phyloP scores from a whole-genome alignment of 441 rosid species.

The Erodium moschatum region DNA sequence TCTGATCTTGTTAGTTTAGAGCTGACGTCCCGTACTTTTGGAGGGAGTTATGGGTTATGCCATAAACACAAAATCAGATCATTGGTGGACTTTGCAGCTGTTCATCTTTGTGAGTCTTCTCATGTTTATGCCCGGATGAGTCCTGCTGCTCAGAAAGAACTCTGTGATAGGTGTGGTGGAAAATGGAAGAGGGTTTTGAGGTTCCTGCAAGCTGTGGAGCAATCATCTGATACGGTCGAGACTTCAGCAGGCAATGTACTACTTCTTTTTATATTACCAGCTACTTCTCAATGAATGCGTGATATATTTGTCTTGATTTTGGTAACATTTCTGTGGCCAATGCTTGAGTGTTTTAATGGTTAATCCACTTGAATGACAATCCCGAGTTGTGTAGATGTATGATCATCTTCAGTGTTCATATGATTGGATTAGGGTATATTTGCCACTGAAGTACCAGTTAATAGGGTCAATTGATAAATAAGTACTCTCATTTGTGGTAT shows the following conservation, averaged over 20 bases:
- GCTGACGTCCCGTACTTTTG: conserved; percentile 66
- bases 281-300: not conserved
- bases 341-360: not conserved
- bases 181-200: conserved; percentile 81
- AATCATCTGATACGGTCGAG: conserved; percentile 60
- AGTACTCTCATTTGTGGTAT: too few relatives aligned
- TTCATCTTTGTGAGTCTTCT: conserved; percentile 56
- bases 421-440: too few relatives aligned
- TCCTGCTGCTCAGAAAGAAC: conserved; percentile 41
- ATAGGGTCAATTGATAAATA: too few relatives aligned
- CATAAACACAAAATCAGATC: conserved; percentile 53
- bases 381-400: too few relatives aligned
- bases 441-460: too few relatives aligned
- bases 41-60: conserved; percentile 52
- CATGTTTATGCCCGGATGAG: conserved; percentile 48
- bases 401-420: too few relatives aligned
- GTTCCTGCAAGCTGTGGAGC: conserved; percentile 76
- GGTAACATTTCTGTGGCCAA: not conserved
- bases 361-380: not conserved
- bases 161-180: conserved; percentile 65
- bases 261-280: conserved; percentile 22
- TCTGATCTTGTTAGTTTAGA: conserved; percentile 61
- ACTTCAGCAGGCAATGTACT: conserved; percentile 88
- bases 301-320: conserved; percentile 4
- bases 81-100: conserved; percentile 66